These are phyloP conservation scores for Letharia columbiana DNA, from an alignment of 495 filamentous ascomycete species.

Conservation along the genomic window DNA sequence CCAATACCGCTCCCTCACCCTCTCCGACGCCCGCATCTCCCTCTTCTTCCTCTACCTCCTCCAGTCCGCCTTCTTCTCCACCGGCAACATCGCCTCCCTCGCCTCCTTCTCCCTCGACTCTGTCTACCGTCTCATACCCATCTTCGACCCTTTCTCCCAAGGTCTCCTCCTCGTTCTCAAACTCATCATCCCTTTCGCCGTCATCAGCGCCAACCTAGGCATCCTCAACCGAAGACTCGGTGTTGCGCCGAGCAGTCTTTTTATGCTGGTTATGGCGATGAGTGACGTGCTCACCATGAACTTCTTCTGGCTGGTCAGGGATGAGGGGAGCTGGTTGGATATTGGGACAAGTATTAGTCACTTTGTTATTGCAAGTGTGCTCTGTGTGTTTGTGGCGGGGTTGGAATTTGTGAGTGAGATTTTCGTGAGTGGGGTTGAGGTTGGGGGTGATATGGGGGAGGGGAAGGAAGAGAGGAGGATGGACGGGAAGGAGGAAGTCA, in stretches of 20 bases:
- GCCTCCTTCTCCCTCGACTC: conserved; percentile 91
- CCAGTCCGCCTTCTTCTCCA: conserved; percentile 94
- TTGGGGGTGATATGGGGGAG: conserved; percentile 36
- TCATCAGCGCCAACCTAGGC: conserved; percentile 88
- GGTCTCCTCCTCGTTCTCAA: conserved; percentile 81
- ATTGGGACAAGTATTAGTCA: conserved; percentile 94
- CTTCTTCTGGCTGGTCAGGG: conserved; percentile 95
- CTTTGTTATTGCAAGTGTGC: conserved; percentile 80
- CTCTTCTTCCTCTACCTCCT: conserved; percentile 93
- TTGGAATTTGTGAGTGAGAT: conserved; percentile 80
- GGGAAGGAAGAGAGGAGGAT: conserved; percentile 3
- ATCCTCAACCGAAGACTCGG: conserved; percentile 82
- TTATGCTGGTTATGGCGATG: conserved; percentile 90
- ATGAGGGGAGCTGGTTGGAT: conserved; percentile 95
- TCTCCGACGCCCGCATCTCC: conserved; percentile 76
- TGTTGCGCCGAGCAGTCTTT: conserved; percentile 72
- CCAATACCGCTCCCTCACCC: conserved; percentile 61
- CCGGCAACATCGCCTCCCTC: conserved; percentile 90
- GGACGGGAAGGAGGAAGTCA: conserved; percentile 15
- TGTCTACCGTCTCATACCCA: conserved; percentile 81
- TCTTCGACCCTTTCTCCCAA: conserved; percentile 93
- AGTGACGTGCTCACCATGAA: conserved; percentile 89
- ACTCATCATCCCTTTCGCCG: conserved; percentile 84
- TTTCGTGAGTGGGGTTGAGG: conserved; percentile 74
- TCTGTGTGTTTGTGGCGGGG: conserved; percentile 84